Evolutionary conservation across 2,329 filamentous ascomycete genomes (phyloP), one percentile per base, ranked within the genome.

Genomic region (Aureobasidium melanogenum): DNA sequence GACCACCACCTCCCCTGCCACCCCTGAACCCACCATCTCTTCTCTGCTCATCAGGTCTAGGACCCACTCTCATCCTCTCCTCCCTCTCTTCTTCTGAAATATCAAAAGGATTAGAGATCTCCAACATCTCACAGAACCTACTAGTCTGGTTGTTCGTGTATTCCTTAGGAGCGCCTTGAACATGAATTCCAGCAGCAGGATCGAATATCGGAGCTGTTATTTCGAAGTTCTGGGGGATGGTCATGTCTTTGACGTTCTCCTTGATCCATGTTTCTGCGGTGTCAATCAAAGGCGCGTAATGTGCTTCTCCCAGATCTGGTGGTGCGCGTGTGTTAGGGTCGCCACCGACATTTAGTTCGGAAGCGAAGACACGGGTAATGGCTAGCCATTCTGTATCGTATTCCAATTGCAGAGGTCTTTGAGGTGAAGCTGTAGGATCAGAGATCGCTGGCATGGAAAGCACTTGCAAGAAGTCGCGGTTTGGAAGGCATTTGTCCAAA

Each of bases 311-410:
- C 28, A 83, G 77, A 69, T 95, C 80, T 1, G 76, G 72, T 0
- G 87, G 80, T 0, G 82, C 74, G 41, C 74, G 73, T 1, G 82
- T 80, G 8, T 75, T 70, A 5, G 78, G 79, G 64, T 87, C 79
- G 62, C 89, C 88, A 39, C 93, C 76, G 1, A 77, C 74, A 1
- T 94, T 79, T 32, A 73, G 69, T 43, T 84, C 80, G 3, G 78
- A 68, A 43, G 88, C 84, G 69, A 97, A 95, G 8, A 86, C 87
- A 44, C 93, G 88, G 14, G 87, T 92, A 65, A 99, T 97, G 44
- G 94, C 88, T 8, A 99, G 85, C 93, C 93, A 99, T 76, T 99
- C 94, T 12, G 87, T 84, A 72, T 99, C 94, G 71, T 99, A 97
- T 51, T 85, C 78, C 0, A 97, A 79, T 12, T 76, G 78, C 66